Evolutionary conservation across 1,139 yeast species (phyloP), one percentile per base, ranked within the genome.

Genomic region (Saccharomycopsis phalli): DNA sequence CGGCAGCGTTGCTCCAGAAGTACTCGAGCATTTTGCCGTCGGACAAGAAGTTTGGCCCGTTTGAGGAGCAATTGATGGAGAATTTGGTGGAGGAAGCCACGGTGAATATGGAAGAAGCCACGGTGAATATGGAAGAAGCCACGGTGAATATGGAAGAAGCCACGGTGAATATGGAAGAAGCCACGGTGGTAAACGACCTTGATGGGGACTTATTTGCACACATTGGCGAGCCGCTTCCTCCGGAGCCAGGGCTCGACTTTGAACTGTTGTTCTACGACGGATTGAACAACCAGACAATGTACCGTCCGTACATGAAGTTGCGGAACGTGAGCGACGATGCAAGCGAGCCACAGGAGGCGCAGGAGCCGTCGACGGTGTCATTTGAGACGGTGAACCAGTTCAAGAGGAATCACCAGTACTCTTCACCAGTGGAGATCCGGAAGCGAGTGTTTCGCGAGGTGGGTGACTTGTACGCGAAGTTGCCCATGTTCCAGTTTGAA

Each of bases 241-340:
- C 13, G 19, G 14, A 20, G 37, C 22, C 21, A 20, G 45, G 31
- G 11, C 14, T 32, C 4, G 42, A 42, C n/a, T 32, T 41, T 23
- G 31, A 27, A 17, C 38, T 41, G 27, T 31, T 45, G 17, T 45
- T 45, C 21, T 45, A 45, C 34, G 47, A 45, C 35, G 47, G 47
- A 4, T 34, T 45, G 13, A 45, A 45, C 26, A 45, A 45, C 32
- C 38, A 45, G 31, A 34, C 37, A 22, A 23, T 45, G 13, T 32
- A 31, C 29, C 34, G 47, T 10, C 47, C 47, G 11, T 45, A 39
- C 36, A 45, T 45, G 11, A 42, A 42, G 23, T 17, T 45, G 17
- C 38, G 46, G 21, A 27, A 38, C 8, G 31, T 34, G 25, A 37
- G 28, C n/a, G 26, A 34, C 31, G 26, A 25, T 22, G 17, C 26